Evolutionary conservation across 2,329 filamentous ascomycete species (phyloP).

Genomic region (Calonectria hongkongensis): DNA sequence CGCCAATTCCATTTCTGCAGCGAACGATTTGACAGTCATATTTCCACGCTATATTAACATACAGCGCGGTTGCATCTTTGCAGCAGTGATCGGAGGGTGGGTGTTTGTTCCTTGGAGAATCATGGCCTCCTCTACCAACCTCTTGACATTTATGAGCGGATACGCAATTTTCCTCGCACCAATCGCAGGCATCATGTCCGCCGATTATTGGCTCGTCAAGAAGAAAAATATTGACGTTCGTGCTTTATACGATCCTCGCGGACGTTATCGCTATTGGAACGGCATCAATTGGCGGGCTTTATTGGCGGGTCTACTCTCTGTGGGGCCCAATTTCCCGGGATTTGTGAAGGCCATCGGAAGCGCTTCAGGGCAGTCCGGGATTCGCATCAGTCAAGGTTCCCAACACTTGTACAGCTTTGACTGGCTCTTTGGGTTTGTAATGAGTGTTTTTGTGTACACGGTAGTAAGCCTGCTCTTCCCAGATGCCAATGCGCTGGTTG

Average conservation of each 20-base stretch:
- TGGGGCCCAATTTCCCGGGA: not conserved
- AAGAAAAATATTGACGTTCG: not conserved
- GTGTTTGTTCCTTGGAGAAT: constrained; percentile 8
- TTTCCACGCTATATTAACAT: not conserved
- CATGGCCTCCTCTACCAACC: not conserved
- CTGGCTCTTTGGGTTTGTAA: constrained; percentile 2
- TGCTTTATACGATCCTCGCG: constrained; percentile 1
- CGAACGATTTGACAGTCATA: not conserved
- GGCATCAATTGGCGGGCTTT: not conserved
- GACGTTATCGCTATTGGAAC: not conserved
- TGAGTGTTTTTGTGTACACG: not conserved
- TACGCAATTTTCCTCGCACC: constrained; percentile 14
- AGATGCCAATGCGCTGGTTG: not conserved
- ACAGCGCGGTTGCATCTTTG: not conserved
- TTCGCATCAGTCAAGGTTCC: not conserved
- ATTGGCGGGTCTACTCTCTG: not conserved
- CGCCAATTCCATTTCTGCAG: not conserved
- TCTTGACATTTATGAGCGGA: constrained; percentile 5
- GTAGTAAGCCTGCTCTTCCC: not conserved
- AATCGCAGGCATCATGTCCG: constrained; percentile 6
- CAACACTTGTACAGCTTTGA: not conserved
- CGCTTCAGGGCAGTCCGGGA: not conserved
- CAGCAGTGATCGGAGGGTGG: not conserved
- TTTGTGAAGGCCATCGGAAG: not conserved
- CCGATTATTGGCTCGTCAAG: constrained; percentile 2